Evolutionary conservation across 2,329 filamentous ascomycete species (phyloP), one percentile per base, ranked within the genome.

Genomic region (Aureobasidium mangrovei): DNA sequence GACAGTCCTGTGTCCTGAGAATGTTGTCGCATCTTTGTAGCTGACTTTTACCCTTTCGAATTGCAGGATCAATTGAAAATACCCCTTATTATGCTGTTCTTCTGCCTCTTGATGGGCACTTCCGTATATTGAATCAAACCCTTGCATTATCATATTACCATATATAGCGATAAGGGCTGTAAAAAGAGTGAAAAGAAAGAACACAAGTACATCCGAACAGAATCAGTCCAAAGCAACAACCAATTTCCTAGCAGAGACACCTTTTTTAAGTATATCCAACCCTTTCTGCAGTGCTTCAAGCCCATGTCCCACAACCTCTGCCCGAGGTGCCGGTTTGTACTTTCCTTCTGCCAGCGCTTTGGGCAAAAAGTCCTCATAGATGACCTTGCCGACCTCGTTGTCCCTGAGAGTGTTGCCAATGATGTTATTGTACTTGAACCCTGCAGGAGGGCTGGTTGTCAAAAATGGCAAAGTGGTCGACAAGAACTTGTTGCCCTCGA

Each of bases 231-330:
- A 32, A 36, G 49, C 40, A 7, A 61, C 56, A n/a, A 62, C 56
- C 7, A 62, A 41, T 46, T 62, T 62, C 8, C 53, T 53, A 4
- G 59, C 61, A 42, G 57, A 60, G 18, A 61, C 61, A 8, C 61
- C 60, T 9, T 57, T 53, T 33, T 56, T 51, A 38, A 57, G 26
- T 7, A 47, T 48, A 44, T 61, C 61, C 4, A 60, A 8, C 0
- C 55, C 61, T 12, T 43, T 31, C 18, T 62, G 60, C n/a, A 61
- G 33, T 35, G 24, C 47, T 24, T 57, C 58, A n/a, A 62, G 36
- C 2, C 59, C 59, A 18, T 58, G 47, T 27, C 60, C 59, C 3
- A 59, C 49, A 9, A 62, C 53, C 24, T 52, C 31, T 8, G 58
- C 44, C 27, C 59, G 52, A n/a, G 59, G 60, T 18, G 54, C 57